Evolutionary conservation across 169 alveolate genomes (phyloP), one percentile per base, ranked within the genome.

Genomic region (Eimeria acervulina): DNA sequence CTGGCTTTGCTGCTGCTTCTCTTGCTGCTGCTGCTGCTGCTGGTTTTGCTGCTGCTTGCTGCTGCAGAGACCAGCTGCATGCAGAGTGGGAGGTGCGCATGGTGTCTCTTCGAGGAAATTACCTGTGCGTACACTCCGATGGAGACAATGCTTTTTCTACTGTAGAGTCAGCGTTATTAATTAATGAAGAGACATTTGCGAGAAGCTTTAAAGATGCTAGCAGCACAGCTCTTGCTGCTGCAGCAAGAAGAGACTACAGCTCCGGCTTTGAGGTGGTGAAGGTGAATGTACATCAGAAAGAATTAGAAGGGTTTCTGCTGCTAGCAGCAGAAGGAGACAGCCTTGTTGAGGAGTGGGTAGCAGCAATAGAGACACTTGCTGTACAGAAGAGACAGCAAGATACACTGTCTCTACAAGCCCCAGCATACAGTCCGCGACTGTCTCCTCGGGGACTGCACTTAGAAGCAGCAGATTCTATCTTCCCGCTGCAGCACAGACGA

Each of bases 61-160:
- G 15, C 19, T 63, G 44, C 85, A 89, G 95, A 26, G 95, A 89
- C 66, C 51, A 59, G 51, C 72, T 89, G 51, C 95, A 89, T 68
- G 52, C 44, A 47, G 87, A 68, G 52, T 89, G 95, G 95, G 95
- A 36, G 21, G 55, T 89, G 15, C 95, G 95, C 38, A 44, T 89
- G 95, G 95, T 89, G 51, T 63, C 95, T 38, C 72, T 89, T 8
- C 95, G 95, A 5, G 95, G 87, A 1, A 72, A n/a, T 10, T 89
- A 89, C 85, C 33, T 89, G 85, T 89, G 95, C 52, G 87, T 89
- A 31, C 95, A 89, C 51, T 10, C 38, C 8, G 21, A 66, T 2
- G 95, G 28, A 21, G 80, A 72, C 36, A 68, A 66, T 44, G 61
- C 85, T 31, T 21, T 15, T n/a, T n/a, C 87, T 36, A 44, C 70